Base-by-base conservation (phyloP, 345 rosid species). In the Eucalyptus paniculata region DNA sequence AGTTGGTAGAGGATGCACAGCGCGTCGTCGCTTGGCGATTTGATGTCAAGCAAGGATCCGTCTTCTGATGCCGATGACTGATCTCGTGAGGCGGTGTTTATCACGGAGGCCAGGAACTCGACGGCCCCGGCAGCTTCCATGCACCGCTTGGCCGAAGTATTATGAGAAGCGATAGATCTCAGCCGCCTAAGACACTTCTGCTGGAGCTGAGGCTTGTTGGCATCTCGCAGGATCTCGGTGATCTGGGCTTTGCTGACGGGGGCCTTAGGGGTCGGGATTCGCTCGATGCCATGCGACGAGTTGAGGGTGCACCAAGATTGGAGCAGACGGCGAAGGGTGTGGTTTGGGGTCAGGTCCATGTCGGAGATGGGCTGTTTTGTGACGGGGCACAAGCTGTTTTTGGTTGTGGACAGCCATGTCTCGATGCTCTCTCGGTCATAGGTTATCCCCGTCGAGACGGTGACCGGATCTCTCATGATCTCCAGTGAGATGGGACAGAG, bases 221-320 rank as follows among this genome's bases (percentile, higher is more conserved):
- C 95, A 42, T 91, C 94, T 28, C 42, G 72, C 77, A 97, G 89
- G 90, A 97, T 94, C 91, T 95, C 94, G 15, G 89, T 82, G 34
- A 96, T 93, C 89, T 97, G 96, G 16, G 94, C 86, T 91, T 88
- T 94, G 92, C 60, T 93, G 89, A 95, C 87, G 8, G 97, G 96
- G 28, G 94, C 96, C 91, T 95, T 97, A 3, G 99, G 99, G 13
- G 99, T 97, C 1, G 99, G 99, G 89, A 97, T 95, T 69, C 98
- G 92, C 90, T 97, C 97, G 34, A 97, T 80, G 32, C 99, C 99
- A 44, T 93, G 85, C 1, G 98, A 94, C n/a, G 98, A 97, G 80
- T 97, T 96, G 65, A 96, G 89, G 13, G 96, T 97, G 92, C 99
- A 97, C 99, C 99, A 97, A 12, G 99, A 95, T 91, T 97, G 99